A percentile compares a stretch with the other conserved stretches of the same genome.
Conservation (phyloP, 2,329 filamentous ascomycete species). For the Akanthomyces dipterigenus region DNA sequence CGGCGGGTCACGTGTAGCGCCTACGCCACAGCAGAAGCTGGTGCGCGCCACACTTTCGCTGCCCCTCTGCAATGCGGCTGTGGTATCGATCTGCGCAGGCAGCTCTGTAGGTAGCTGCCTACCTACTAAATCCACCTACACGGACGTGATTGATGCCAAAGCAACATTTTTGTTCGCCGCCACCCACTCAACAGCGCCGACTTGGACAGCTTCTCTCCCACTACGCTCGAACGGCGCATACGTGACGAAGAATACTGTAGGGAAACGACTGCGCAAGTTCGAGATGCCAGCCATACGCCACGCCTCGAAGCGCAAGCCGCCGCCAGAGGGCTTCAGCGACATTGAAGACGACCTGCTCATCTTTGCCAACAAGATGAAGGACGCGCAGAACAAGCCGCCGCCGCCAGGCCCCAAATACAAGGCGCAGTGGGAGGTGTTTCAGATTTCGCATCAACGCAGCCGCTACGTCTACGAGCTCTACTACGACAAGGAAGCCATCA, state of each 20-base stretch:
- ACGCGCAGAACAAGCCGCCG: slow-evolving; percentile 83
- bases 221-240: not conserved
- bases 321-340: slow-evolving; percentile 79
- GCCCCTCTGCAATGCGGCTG: not conserved
- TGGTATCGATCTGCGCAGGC: not conserved
- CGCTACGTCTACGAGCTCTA: slow-evolving; percentile 97
- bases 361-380: slow-evolving; percentile 88
- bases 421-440: slow-evolving; percentile 94
- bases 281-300: slow-evolving; percentile 72
- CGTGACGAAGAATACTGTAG: not conserved
- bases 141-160: not conserved
- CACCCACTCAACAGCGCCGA: not conserved
- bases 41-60: slow-evolving; percentile 4
- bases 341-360: slow-evolving; percentile 82
- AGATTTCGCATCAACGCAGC: slow-evolving; percentile 86
- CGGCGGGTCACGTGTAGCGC: slow-evolving; percentile 5
- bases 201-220: not conserved
- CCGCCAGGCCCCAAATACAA: slow-evolving; percentile 79
- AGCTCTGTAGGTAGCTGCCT: not conserved
- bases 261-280: not conserved
- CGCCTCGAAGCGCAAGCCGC: slow-evolving; percentile 70
- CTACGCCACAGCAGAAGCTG: not conserved
- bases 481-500: slow-evolving; percentile 96
- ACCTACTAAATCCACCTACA: not conserved
- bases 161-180: not conserved